Base-by-base conservation (phyloP, 352 stramenopile species). In the Phytopythium boreale region DNA sequence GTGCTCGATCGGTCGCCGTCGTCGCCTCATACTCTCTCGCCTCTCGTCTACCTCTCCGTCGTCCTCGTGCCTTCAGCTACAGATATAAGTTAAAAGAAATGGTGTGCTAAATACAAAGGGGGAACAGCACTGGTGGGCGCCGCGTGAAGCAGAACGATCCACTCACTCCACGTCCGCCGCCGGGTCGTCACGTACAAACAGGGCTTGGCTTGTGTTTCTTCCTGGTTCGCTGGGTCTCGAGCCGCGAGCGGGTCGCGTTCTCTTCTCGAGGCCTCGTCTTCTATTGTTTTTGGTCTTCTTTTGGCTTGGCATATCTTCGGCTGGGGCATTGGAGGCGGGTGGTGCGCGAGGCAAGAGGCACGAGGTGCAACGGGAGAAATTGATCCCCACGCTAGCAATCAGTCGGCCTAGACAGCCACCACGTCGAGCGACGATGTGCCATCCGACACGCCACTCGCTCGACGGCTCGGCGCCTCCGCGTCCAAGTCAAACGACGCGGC, bases 281-380 rank as follows among this genome's bases (percentile, higher is more conserved):
- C 65, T 71, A 64, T 26, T 71, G 62, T 71, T 71, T 68, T 44
- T 67, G 49, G 64, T 60, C 55, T 60, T 60, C 55, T 60, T n/a
- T 50, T 34, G 55, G 55, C 27, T n/a, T 47, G 55, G 14, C 15
- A 49, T 49, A 37, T 60, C 34, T 22, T 50, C 26, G 36, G 36
- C 14, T 50, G 55, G 22, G 26, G 34, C 19, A 24, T 15, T 22
- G 34, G 34, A 49, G 17, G 31, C n/a, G 37, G 34, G n/a, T 4
- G 20, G 20, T 11, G n/a, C 15, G 14, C 8, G 43, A 26, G n/a
- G 12, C 6, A 14, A 15, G 11, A 47, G 34, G 53, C 29, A 39
- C 5, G 31, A 46, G 10, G 20, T 22, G 34, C 20, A 26, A 44
- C 47, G 46, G 22, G 46, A 31, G 46, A 6, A 50, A 29, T 29